These are phyloP conservation scores for Hypoxylon rickii DNA, from an alignment of 495 filamentous ascomycete genomes.

Conservation along the genomic window DNA sequence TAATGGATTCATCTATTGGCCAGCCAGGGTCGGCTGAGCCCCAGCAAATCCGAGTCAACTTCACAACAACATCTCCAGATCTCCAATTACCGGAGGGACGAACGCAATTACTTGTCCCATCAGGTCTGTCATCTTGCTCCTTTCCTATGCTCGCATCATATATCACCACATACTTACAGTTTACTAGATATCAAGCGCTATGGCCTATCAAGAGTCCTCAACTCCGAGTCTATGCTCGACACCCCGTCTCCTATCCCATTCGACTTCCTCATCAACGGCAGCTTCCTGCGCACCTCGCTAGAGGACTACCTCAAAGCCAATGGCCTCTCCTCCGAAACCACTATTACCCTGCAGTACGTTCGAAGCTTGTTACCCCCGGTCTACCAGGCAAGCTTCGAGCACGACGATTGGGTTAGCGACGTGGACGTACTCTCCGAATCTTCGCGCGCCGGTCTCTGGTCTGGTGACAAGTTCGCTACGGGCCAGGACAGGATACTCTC, in stretches of 20 bases:
- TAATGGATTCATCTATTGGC: conserved; percentile 33
- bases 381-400: conserved; percentile 85
- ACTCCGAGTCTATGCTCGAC: conserved; percentile 77
- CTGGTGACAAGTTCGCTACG: conserved; percentile 45
- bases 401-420: conserved; percentile 95
- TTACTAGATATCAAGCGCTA: conserved; percentile 81
- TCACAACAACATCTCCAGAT: conserved; percentile 60
- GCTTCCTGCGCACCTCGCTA: conserved; percentile 83
- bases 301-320: conserved; percentile 85
- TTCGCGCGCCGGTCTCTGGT: conserved; percentile 65
- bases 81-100: conserved; percentile 61
- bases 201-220: conserved; percentile 89
- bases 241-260: conserved; percentile 82
- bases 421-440: conserved; percentile 80
- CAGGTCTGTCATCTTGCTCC: conserved; percentile 38
- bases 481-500: conserved; percentile 72
- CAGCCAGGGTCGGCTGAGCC: conserved; percentile 33
- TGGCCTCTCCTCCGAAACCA: conserved; percentile 86
- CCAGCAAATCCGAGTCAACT: conserved; percentile 58
- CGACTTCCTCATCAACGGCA: conserved; percentile 93
- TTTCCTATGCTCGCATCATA: conserved; percentile 12
- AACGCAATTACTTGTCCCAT: conserved; percentile 57
- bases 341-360: conserved; percentile 88
- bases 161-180: neutral
- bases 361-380: conserved; percentile 85